phyloP scores from a whole-genome alignment of 1,284 basidiomycete genomes.

The Marasmius sp. region DNA sequence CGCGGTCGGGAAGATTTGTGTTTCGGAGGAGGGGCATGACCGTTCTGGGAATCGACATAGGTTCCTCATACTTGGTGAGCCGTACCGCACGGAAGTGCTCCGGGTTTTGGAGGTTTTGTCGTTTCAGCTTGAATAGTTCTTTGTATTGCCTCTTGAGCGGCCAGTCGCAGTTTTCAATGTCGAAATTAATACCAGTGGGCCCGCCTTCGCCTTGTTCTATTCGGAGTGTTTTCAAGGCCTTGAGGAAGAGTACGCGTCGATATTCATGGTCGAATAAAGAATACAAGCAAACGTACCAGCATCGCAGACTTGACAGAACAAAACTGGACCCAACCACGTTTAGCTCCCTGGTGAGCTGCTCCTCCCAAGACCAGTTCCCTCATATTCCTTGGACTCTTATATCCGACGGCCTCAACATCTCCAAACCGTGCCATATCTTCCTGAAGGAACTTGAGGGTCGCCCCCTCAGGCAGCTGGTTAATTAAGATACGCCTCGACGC shows the following conservation, averaged over 20 bases:
- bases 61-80: too few relatives aligned
- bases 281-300: too few relatives aligned
- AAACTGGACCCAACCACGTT: too few relatives aligned
- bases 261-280: too few relatives aligned
- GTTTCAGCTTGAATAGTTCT: too few relatives aligned
- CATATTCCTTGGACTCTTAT: neutral
- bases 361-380: neutral
- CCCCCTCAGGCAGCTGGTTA: neutral
- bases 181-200: neutral
- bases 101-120: too few relatives aligned
- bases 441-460: neutral
- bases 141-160: too few relatives aligned
- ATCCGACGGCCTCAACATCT: neutral
- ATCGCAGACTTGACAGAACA: too few relatives aligned
- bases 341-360: neutral
- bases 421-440: neutral
- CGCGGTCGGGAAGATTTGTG: too few relatives aligned
- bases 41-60: too few relatives aligned
- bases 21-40: too few relatives aligned
- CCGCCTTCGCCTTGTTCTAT: neutral
- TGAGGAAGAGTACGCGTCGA: neutral
- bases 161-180: neutral
- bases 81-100: too few relatives aligned
- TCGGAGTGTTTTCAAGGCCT: neutral
- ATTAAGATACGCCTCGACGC: neutral